These are phyloP conservation scores for Diaporthe aspalathi DNA, from an alignment of 2,329 filamentous ascomycete species.

Conservation along the genomic window DNA sequence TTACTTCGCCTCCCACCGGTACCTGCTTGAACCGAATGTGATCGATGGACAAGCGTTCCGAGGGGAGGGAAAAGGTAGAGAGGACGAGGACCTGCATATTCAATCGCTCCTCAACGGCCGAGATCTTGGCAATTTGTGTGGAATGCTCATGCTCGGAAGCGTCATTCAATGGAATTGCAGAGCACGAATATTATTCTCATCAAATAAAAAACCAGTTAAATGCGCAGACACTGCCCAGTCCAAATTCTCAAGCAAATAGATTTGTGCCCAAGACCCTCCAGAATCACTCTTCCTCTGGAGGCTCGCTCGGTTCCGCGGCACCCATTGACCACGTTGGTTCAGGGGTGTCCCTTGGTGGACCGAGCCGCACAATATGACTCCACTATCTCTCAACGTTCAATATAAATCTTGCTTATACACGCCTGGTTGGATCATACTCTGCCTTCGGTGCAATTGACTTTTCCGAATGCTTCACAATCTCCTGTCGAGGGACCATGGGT, in stretches of 20 bases:
- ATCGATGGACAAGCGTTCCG: not conserved
- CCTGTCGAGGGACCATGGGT: constrained; percentile 44
- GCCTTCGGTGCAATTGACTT: constrained; percentile 45
- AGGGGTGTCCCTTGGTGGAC: constrained; percentile 1
- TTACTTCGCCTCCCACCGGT: constrained; percentile 23
- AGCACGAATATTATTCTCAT: not conserved
- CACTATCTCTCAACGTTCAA: not conserved
- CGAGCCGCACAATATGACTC: constrained; percentile 2
- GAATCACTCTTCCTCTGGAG: not conserved
- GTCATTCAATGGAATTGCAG: not conserved
- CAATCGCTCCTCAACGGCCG: not conserved
- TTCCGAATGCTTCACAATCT: constrained; percentile 43
- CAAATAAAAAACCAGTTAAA: not conserved
- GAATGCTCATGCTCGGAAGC: not conserved
- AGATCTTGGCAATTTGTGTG: not conserved
- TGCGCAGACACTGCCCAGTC: not conserved
- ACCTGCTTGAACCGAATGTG: constrained; percentile 11
- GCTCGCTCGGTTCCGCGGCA: constrained; percentile 22
- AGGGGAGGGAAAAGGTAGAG: no score
- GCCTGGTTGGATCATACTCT: constrained; percentile 44
- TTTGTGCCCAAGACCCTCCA: not conserved
- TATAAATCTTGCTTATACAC: constrained; percentile 41
- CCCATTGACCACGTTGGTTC: not conserved
- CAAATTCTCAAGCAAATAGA: not conserved
- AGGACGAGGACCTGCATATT: not conserved